These are phyloP conservation scores for Debaryomyces tyrocola DNA, from an alignment of 805 yeast genomes.

Conservation along the genomic window DNA sequence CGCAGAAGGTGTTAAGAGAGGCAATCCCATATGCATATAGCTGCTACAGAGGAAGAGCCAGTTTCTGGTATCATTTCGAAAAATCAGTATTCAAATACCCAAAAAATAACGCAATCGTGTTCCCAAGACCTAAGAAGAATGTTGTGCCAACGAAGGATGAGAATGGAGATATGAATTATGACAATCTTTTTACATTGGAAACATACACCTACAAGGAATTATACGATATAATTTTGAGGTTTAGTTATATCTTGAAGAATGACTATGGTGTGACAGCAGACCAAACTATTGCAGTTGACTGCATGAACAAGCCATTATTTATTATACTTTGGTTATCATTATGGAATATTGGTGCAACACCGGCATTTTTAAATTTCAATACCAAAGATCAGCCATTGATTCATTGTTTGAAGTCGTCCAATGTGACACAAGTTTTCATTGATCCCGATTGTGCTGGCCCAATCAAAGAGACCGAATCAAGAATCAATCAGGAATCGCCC, in stretches of 20 bases:
- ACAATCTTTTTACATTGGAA: slow-evolving; percentile 61
- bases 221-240: slow-evolving; percentile 61
- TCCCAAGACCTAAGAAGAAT: slow-evolving; percentile 47
- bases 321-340: slow-evolving; percentile 78
- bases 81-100: slow-evolving; percentile 49
- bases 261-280: slow-evolving; percentile 65
- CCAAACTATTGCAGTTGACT: slow-evolving; percentile 72
- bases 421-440: slow-evolving; percentile 62
- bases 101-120: slow-evolving; percentile 59
- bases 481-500: slow-evolving; percentile 38
- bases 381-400: slow-evolving; percentile 68
- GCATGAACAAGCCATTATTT: slow-evolving; percentile 81
- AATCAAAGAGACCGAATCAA: slow-evolving; percentile 49
- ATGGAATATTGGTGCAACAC: slow-evolving; percentile 90
- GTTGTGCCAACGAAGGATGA: slow-evolving; percentile 26
- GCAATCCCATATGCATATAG: slow-evolving; percentile 43
- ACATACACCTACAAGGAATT: slow-evolving; percentile 67
- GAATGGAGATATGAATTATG: slow-evolving; percentile 43
- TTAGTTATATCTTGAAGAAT: slow-evolving; percentile 62
- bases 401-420: slow-evolving; percentile 77
- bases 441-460: slow-evolving; percentile 67
- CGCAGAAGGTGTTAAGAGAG: slow-evolving; percentile 41
- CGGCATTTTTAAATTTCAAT: slow-evolving; percentile 85
- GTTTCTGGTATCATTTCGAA: slow-evolving; percentile 73
- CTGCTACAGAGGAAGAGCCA: slow-evolving; percentile 43